Evolutionary conservation across 345 rosid species (phyloP), one percentile per base, ranked within the genome.

Genomic region (Arabis hirsuta): DNA sequence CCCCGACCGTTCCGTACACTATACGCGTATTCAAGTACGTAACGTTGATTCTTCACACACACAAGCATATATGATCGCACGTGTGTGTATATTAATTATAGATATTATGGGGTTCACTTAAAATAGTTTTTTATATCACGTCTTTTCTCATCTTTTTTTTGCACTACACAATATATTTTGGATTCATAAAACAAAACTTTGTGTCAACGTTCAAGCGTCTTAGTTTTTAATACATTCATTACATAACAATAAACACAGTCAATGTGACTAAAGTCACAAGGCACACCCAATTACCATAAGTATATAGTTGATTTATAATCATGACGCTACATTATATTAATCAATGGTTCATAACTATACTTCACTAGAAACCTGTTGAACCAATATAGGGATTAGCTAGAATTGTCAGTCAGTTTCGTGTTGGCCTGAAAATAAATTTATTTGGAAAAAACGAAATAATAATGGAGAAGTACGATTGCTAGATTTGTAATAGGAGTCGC

Each of bases 321-420:
- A 41, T 16, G 36, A 46, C 29, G 43, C 27, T 34, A 12, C 71
- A 20, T 19, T 16, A 56, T 56, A 56, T 56, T 13, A 39, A 58
- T 50, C 54, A 73, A 43, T 50, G 78, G 78, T 73, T 60, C 53
- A 58, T 73, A 47, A 56, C 44, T 56, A 42, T 42, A 50, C 46
- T 67, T 48, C 57, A 65, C 59, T 74, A 32, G 42, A 59, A 43
- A 60, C 68, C 11, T 60, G 55, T 67, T 43, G 56, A 67, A 19
- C 48, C 50, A 60, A 43, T 67, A 12, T 67, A 59, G 68, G 55
- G 68, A 61, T 67, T 67, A 60, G 78, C 63, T 74, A 52, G 62
- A 59, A n/a, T 59, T 67, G 78, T 74, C 78, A 67, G 73, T 59
- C 55, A 67, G 63, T 67, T 74, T 74, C 78, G 78, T 74, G 73